Conservation (phyloP, 176 grass and related monocot genomes). For the Zoysia pacifica region DNA sequence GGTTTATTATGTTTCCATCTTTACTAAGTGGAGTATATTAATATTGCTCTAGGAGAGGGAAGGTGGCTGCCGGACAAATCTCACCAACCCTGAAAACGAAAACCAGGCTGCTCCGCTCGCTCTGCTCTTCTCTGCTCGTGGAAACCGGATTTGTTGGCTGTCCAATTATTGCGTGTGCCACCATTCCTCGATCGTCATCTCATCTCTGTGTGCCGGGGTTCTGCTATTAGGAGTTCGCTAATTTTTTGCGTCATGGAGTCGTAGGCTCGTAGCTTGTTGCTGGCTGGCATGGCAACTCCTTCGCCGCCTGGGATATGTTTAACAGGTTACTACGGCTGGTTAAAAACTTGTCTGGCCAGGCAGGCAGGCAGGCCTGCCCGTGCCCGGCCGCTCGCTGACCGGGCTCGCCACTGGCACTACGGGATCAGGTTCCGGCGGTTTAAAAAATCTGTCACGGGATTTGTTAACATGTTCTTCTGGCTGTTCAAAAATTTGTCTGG, state of each 20-base stretch:
- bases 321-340: background rate
- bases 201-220: slow-evolving; percentile 11
- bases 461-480: background rate
- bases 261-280: background rate
- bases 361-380: background rate
- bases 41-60: too few relatives aligned
- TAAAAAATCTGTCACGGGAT: too few relatives aligned
- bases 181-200: background rate
- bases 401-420: background rate
- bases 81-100: slow-evolving; percentile 56
- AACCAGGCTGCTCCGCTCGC: background rate
- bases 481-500: background rate
- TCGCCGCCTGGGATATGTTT: background rate
- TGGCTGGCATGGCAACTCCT: slow-evolving; percentile 15
- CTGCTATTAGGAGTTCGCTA: background rate
- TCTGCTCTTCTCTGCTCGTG: background rate
- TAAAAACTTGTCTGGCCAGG: background rate
- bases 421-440: too few relatives aligned
- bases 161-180: slow-evolving; percentile 32
- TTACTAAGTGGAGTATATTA: background rate
- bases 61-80: background rate
- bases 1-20: background rate
- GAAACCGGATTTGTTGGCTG: slow-evolving; percentile 11
- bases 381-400: background rate
- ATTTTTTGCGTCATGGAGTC: background rate